Evolutionary conservation across 2,329 filamentous ascomycete species (phyloP), one percentile per base, ranked within the genome.

Genomic region (Hypomyces perniciosus): DNA sequence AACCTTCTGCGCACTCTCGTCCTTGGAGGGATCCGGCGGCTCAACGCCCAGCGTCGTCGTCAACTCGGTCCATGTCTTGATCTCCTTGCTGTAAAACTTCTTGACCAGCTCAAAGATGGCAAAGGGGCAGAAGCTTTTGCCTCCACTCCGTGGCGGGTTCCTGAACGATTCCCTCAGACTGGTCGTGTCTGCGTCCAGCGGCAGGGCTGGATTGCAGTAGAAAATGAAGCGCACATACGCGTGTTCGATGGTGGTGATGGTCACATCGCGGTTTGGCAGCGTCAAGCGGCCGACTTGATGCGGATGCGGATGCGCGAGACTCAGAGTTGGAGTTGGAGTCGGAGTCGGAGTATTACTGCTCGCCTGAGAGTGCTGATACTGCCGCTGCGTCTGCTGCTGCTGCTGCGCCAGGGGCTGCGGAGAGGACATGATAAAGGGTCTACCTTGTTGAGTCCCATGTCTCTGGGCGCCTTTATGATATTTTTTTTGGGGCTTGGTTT

Each of bases 21-120:
- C 88, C 66, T 92, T 93, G 53, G 86, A 83, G 27, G 83, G 75
- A 53, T 89, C 86, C 2, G 90, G 90, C 3, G 86, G 86, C 62
- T 95, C 88, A 12, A 96, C 92, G 8, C 92, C 91, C n/a, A 96
- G 74, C 61, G 86, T 86, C 48, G 91, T 80, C 1, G 89, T 91
- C 58, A 96, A 66, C 65, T 96, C 88, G 38, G 87, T 88, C 91
- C 91, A 96, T 0, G 90, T 96, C 68, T 91, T 93, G 66, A 96
- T 84, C 62, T 95, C 88, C 63, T 88, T 91, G 26, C 74, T 72
- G 57, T 95, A 87, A 47, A 95, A 80, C 66, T 85, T 85, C 56
- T 80, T 77, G 62, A 96, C 89, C 47, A 96, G 77, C 62, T 88
- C 79, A 65, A 84, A 95, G 20, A 96, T 73, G 6, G 75, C 75